Evolutionary conservation across 768 basidiomycete species (phyloP), one percentile per base, ranked within the genome.

Genomic region (Psilocybe tampanensis): DNA sequence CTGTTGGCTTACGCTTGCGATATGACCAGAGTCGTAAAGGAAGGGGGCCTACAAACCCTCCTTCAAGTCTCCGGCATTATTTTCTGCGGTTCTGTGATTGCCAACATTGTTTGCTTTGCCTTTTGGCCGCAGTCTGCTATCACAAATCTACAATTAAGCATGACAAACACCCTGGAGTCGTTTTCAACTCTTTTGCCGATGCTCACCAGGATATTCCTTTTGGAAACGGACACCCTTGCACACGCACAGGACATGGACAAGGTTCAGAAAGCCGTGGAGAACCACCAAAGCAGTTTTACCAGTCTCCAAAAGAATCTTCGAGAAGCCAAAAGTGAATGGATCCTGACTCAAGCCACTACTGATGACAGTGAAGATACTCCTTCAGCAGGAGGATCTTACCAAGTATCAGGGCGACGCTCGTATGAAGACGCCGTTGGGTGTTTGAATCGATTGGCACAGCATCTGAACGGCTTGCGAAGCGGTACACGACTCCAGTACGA

Each of bases 51-150:
- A 41, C 74, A 83, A 24, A 90, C 85, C 0, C 81, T 97, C 6
- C 71, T 90, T 34, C 85, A 88, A 64, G 87, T 94, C 1, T 78
- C 88, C 1, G 80, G 88, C 59, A 90, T 95, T 72, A 87, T 95
- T 22, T 56, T 88, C 29, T 79, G 88, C 53, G 97, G 97, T 9
- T 84, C 87, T 0, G 55, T 76, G 26, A 83, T 94, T 60, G 90
- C 92, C 19, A 98, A 96, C 69, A 36, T 92, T 19, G 85, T 94
- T 44, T 99, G 96, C 72, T 90, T 87, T 64, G 60, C 79, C 19
- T 70, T 98, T 13, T 97, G 93, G 93, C 93, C 82, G 2, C 89
- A 86, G 72, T 89, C 87, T 33, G 95, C 97, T 0, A 92, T 90
- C 2, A 77, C 80, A 21, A 88, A 89, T 58, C 82, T 99, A 3